phyloP scores from a whole-genome alignment of 805 yeast genomes.

The Wickerhamiella slavikovae region DNA sequence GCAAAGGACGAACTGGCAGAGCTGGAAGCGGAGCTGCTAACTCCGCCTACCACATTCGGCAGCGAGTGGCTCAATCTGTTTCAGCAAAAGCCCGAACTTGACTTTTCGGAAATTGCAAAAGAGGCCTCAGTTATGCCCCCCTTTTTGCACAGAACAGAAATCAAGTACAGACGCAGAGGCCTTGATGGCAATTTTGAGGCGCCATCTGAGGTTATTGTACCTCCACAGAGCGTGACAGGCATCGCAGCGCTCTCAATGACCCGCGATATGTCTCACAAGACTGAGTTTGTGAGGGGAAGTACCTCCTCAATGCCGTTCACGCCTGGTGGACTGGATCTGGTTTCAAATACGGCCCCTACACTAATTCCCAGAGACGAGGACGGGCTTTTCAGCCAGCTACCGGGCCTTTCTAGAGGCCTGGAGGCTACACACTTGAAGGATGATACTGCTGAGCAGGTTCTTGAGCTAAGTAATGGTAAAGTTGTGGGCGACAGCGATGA shows the following conservation, averaged over 20 bases:
- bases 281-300: conserved; percentile 45
- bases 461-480: not conserved
- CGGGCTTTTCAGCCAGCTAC: conserved; percentile 70
- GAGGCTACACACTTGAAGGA: conserved; percentile 13
- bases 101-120: conserved; percentile 21
- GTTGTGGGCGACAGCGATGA: conserved; percentile 8
- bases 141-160: conserved; percentile 38
- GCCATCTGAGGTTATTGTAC: conserved; percentile 38
- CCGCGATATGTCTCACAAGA: conserved; percentile 41
- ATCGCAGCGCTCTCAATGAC: conserved; percentile 53
- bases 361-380: conserved; percentile 42
- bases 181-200: conserved; percentile 47
- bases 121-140: conserved; percentile 38
- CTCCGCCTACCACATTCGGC: conserved; percentile 40
- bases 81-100: conserved; percentile 24
- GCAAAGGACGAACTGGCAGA: conserved; percentile 12
- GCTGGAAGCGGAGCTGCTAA: conserved; percentile 27
- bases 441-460: conserved; percentile 20
- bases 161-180: conserved; percentile 55
- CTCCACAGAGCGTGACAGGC: conserved; percentile 29
- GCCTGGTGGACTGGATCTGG: conserved; percentile 61
- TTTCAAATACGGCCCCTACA: conserved; percentile 11
- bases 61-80: conserved; percentile 55
- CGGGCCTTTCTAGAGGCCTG: conserved; percentile 63
- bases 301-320: conserved; percentile 68